Conservation (phyloP, 1,284 basidiomycete species). For the Tilletiopsis washingtonensis region DNA sequence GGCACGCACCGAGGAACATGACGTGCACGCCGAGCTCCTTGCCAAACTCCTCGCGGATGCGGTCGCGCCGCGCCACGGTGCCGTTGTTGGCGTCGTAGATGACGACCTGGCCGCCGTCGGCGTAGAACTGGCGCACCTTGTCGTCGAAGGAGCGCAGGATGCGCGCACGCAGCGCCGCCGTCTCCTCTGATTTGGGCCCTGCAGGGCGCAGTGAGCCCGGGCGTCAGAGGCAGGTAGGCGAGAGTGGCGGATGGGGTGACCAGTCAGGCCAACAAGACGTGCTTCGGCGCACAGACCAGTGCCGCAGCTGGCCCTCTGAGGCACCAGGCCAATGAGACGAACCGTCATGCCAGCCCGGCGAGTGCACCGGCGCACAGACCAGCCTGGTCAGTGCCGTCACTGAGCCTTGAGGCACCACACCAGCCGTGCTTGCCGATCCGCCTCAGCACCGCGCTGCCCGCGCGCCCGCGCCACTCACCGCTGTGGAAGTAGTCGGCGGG, state of each 20-base stretch:
- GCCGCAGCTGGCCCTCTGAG: too few relatives aligned
- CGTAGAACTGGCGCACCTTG: constrained; percentile 76
- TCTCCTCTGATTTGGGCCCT: constrained; percentile 53
- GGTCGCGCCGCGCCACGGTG: constrained; percentile 60
- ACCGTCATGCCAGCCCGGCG: too few relatives aligned
- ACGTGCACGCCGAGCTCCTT: constrained; percentile 70
- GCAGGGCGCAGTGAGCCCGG: background rate
- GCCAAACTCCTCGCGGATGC: constrained; percentile 69
- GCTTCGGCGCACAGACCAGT: too few relatives aligned
- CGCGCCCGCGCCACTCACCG: constrained; percentile 54
- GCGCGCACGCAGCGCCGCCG: constrained; percentile 63
- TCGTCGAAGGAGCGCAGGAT: constrained; percentile 76
- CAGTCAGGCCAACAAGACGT: too few relatives aligned
- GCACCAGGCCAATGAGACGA: too few relatives aligned
- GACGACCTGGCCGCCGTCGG: constrained; percentile 75
- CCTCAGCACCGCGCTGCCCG: too few relatives aligned
- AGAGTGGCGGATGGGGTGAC: too few relatives aligned
- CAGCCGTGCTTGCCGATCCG: too few relatives aligned
- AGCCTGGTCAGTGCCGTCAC: too few relatives aligned
- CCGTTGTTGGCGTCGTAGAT: constrained; percentile 99
- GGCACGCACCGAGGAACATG: constrained; percentile 72
- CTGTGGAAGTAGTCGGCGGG: constrained; percentile 86
- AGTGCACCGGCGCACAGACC: too few relatives aligned
- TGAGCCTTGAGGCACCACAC: too few relatives aligned
- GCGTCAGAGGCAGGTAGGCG: background rate